Evolutionary conservation across 192 early-diverging fungal genomes (phyloP).

Genomic region (Gamsiella multidivaricata): DNA sequence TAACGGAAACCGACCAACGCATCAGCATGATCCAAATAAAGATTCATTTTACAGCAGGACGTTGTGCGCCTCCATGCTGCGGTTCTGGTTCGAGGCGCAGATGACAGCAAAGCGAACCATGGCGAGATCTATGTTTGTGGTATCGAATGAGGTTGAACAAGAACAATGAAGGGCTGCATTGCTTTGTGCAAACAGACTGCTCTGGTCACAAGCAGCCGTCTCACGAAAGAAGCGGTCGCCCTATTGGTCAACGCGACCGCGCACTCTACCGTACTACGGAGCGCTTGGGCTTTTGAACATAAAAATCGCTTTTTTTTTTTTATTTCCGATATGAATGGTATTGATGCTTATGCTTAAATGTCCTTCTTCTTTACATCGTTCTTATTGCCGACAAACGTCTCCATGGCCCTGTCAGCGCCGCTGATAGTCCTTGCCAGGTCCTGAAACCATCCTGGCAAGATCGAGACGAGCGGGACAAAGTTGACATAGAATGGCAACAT

Average conservation of each 20-base stretch:
- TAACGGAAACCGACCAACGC: too few relatives aligned
- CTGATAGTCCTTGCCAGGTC: conserved; percentile 38
- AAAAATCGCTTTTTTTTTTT: too few relatives aligned
- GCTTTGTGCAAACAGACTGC: too few relatives aligned
- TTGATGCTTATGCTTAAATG: conserved; percentile 3
- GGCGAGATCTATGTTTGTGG: background rate
- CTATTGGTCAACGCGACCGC: too few relatives aligned
- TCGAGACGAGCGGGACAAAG: conserved; percentile 52
- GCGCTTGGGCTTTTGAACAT: too few relatives aligned
- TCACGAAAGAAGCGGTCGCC: too few relatives aligned
- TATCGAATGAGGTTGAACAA: background rate
- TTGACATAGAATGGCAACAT: conserved; percentile 53
- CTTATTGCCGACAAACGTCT: conserved; percentile 36
- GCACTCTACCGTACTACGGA: too few relatives aligned
- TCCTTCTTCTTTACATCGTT: conserved; percentile 13
- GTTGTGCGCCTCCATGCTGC: conserved; percentile 96
- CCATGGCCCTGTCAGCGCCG: conserved; percentile 48
- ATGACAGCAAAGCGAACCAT: conserved; percentile 93
- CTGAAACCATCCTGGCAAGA: conserved; percentile 44
- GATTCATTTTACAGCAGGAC: conserved; percentile 77
- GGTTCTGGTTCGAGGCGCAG: conserved; percentile 97
- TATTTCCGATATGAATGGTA: conserved; percentile 4
- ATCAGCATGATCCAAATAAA: too few relatives aligned
- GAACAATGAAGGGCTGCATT: too few relatives aligned
- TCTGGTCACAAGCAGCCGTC: too few relatives aligned